A percentile compares a stretch with the other conserved stretches of the same genome.
phyloP scores from a whole-genome alignment of 1,284 basidiomycete species.

The Leccinum subatratum region DNA sequence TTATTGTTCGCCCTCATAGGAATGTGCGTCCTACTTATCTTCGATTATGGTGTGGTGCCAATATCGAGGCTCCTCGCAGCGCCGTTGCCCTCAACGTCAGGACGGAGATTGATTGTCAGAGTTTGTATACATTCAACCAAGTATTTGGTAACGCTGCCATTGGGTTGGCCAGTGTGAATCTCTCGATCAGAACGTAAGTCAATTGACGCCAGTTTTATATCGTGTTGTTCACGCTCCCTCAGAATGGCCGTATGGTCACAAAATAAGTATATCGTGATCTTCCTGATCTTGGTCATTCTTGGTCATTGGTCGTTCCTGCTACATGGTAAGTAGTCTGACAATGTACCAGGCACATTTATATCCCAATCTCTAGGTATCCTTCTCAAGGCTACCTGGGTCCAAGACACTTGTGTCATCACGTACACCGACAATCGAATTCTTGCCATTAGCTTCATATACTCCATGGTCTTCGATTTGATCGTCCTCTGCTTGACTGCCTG shows the following conservation, averaged over 20 bases:
- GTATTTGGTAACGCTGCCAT: slow-evolving; percentile 66
- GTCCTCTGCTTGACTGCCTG: slow-evolving; percentile 57
- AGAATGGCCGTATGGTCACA: slow-evolving; percentile 72
- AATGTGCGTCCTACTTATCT: slow-evolving; percentile 45
- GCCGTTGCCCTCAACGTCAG: slow-evolving; percentile 33
- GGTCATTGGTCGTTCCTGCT: slow-evolving; percentile 74
- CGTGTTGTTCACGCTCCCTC: slow-evolving; percentile 2
- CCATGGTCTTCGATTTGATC: slow-evolving; percentile 66
- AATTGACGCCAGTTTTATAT: background rate
- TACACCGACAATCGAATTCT: slow-evolving; percentile 53
- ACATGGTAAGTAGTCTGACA: slow-evolving; percentile 47
- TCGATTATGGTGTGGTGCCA: background rate
- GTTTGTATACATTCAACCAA: slow-evolving; percentile 71
- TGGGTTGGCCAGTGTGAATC: slow-evolving; percentile 72
- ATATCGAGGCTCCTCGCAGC: slow-evolving; percentile 9
- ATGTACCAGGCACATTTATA: background rate
- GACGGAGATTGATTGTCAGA: slow-evolving; percentile 29
- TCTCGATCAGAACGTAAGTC: slow-evolving; percentile 70
- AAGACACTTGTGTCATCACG: slow-evolving; percentile 51
- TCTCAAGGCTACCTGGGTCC: slow-evolving; percentile 53
- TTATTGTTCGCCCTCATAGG: slow-evolving; percentile 65
- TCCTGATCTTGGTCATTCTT: slow-evolving; percentile 57
- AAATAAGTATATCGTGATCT: slow-evolving; percentile 51
- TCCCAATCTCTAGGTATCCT: slow-evolving; percentile 44
- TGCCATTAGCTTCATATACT: slow-evolving; percentile 64